Base-by-base conservation (phyloP, 2,329 filamentous ascomycete species). In the Hypoxylon sp. region DNA sequence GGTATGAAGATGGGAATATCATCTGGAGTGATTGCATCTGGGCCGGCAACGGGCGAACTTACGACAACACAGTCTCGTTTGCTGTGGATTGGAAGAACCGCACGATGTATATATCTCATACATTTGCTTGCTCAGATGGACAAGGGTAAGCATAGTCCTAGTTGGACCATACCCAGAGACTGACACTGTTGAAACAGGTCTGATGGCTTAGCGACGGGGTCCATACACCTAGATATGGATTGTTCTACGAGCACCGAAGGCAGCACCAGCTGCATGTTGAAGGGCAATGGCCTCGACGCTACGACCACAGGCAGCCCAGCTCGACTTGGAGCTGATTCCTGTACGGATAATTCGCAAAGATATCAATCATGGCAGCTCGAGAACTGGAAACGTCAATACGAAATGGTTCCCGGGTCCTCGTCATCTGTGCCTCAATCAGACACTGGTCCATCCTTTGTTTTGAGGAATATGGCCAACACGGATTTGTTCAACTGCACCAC, bases 21-120 rank as follows among this genome's bases (percentile, higher is more conserved):
- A 73, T 81, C 14, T 80, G 79, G 79, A 76, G 75, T 42, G 79
- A 81, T 40, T 81, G 79, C 61, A 80, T 80, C 68, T 80, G 74
- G 75, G 77, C 78, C 3, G 79, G 78, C 1, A 77, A 78, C 5
- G 78, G 77, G 1, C 62, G 61, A 0, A 76, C 73, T 0, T 69
- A 69, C 11, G 79, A 81, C 58, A 77, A 74, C 3, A 76, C 76
- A 3, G 75, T 80, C 6, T 75, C 78, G 0, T 79, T 80, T 55
- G 77, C 79, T 0, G 17, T 78, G 22, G 79, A 81, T 50, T 80
- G 78, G 79, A 74, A 74, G 46, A 79, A 68, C 22, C 75, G 69
- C 37, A 77, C 70, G 0, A 73, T 80, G 70, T 79, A 79, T 33
- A 51, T 81, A 27, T 74, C 77, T 0, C 79, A 81, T 54, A 79